Evolutionary conservation across 768 basidiomycete species (phyloP), one percentile per base, ranked within the genome.

Genomic region (Dioszegia hungarica): DNA sequence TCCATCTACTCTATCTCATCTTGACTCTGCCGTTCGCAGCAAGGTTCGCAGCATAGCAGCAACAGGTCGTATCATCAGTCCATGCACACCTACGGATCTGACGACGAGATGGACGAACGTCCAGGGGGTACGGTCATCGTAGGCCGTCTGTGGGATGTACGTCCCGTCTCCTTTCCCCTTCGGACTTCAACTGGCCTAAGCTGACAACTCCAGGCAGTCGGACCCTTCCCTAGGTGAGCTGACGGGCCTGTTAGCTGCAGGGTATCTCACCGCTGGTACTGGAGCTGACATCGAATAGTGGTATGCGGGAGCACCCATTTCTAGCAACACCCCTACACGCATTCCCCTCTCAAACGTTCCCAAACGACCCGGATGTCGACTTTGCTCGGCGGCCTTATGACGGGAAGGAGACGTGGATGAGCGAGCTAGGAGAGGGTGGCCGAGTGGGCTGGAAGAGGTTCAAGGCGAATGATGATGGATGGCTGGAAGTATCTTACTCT

Each of bases 231-330:
- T 3, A 46, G 45, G 45, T 46, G 27, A 46, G 45, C 11, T 27
- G 10, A 12, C 3, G 10, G 14, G 10, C 20, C 39, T 10, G 11
- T 19, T 44, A 6, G 20, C 12, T 15, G 45, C 14, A 20, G 17
- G 5, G 29, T 29, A n/a, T 25, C 33, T 9, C 34, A 19, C 14
- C 15, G 34, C 52, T 40, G 43, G 54, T 20, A 28, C 20, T n/a
- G n/a, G n/a, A n/a, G n/a, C n/a, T n/a, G n/a, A n/a, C n/a, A n/a
- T n/a, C n/a, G 24, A 8, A n/a, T 9, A 51, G 70, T 47, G 70
- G 70, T 3, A 72, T 69, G 67, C 43, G 70, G 39, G 70, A 72
- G 39, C 68, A 72, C 39, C 61, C 70, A 12, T 48, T 69, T 19
- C 57, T 57, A n/a, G 52, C 39, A 9, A 62, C 65, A 15, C 66